Evolutionary conservation across 2,329 filamentous ascomycete genomes (phyloP), one percentile per base, ranked within the genome.

Genomic region (Clonostachys rhizophaga): DNA sequence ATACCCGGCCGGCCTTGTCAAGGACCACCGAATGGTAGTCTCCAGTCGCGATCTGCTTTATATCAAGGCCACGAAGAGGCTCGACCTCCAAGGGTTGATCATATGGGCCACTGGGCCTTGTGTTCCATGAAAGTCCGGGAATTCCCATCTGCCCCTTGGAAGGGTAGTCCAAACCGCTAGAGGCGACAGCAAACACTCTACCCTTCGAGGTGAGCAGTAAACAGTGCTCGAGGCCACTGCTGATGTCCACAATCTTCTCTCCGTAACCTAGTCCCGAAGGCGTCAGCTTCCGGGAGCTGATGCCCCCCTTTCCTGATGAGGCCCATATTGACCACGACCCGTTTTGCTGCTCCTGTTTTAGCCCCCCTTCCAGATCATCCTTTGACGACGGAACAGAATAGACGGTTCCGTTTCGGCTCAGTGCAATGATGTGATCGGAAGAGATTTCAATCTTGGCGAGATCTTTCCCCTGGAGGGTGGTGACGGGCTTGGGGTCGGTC

Each of bases 181-280:
- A 84, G 3, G 89, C 92, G n/a, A 88, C 85, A 3, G 91, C 88
- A 66, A 95, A 97, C 34, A 97, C 79, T 39, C 92, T 87, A 1
- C 94, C 94, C 45, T 79, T 81, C 42, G 83, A 90, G 1, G 92
- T 96, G 50, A 96, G 76, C 44, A 99, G 75, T 1, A 97, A 76
- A 34, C 86, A 87, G 63, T 97, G 92, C 59, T 97, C 91, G 13
- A 89, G 75, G 3, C 94, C 94, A 52, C 86, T 83, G 49, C 82
- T 79, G 48, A 97, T 79, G 45, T 89, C 78, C 0, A 79, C 79
- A 8, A 97, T 72, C 49, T 79, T 87, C 66, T 96, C 91, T 34
- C 80, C 81, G 68, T 83, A 84, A 18, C 65, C 68, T 33, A 94
- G 71, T 45, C 76, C 75, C 9, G 69, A 64, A 1, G 89, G 89